phyloP scores from a whole-genome alignment of 2,329 filamentous ascomycete genomes.

The Trichoderma sp. region DNA sequence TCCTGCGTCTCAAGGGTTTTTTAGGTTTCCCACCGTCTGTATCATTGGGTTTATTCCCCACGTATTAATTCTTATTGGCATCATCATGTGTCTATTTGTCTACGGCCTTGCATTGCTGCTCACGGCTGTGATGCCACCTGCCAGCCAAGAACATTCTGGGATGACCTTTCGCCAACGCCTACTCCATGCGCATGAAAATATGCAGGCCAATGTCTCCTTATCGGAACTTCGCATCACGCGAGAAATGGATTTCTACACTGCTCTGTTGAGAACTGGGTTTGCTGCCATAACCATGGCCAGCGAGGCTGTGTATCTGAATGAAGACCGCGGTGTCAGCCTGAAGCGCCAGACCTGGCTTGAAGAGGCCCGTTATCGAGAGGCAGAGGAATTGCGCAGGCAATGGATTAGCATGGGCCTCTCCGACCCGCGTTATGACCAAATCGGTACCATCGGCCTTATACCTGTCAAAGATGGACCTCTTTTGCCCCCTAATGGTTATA shows the following conservation, averaged over 20 bases:
- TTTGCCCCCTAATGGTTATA: constrained; percentile 56
- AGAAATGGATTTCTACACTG: constrained; percentile 95
- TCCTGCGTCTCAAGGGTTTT: constrained; percentile 59
- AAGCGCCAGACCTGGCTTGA: constrained; percentile 86
- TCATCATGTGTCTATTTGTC: constrained; percentile 69
- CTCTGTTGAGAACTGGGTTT: constrained; percentile 81
- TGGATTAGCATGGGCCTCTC: constrained; percentile 47
- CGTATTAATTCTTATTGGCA: constrained; percentile 78
- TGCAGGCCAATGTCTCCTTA: constrained; percentile 87
- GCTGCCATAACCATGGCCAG: constrained; percentile 87
- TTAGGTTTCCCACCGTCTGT: constrained; percentile 90
- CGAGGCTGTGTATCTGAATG: constrained; percentile 92
- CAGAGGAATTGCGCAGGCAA: constrained; percentile 58
- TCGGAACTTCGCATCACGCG: constrained; percentile 75
- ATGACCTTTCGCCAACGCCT: constrained; percentile 59
- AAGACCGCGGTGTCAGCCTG: constrained; percentile 73
- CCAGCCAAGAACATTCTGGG: constrained; percentile 26
- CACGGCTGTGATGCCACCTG: constrained; percentile 52
- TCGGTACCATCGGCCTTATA: constrained; percentile 54
- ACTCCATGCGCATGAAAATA: constrained; percentile 72
- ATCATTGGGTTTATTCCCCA: constrained; percentile 95
- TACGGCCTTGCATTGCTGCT: constrained; percentile 74
- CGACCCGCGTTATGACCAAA: constrained; percentile 49
- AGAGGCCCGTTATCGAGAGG: constrained; percentile 75
- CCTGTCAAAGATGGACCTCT: constrained; percentile 48